Evolutionary conservation across 2,329 filamentous ascomycete species (phyloP), one percentile per base, ranked within the genome.

Genomic region (Cladophialophora exuberans): DNA sequence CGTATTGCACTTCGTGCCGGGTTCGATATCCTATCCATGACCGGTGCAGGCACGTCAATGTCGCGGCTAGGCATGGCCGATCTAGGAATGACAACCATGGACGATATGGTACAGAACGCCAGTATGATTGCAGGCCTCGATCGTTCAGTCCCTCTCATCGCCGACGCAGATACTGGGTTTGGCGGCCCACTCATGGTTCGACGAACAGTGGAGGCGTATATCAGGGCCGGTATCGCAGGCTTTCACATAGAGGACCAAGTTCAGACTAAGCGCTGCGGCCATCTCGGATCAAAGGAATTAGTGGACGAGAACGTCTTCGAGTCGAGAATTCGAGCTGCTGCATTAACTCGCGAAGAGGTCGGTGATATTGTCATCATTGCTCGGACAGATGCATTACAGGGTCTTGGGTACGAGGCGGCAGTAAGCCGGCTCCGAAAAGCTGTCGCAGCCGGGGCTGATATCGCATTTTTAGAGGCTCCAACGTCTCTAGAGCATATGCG

Each of bases 201-300:
- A 10, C 73, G 77, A 13, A 79, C 78, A 3, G 75, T 78, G 4
- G 69, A 73, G 22, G 70, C 76, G 44, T 82, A 82, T 67, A 74
- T 76, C 20, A 74, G 76, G 41, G 73, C 79, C 2, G 80, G 80
- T 20, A 77, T 83, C 2, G 81, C 81, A 1, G 81, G 72, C 6
- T 72, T 83, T 38, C 81, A 83, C 64, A 76, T 83, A 60, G 81
- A 84, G 66, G 81, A 83, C 65, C 70, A 76, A 38, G 46, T 49
- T 23, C 44, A 55, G 48, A 13, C 68, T 11, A 75, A 75, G 53
- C 68, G 72, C 15, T 75, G 73, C 54, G 72, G 73, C 1, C 72
- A 75, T 47, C 67, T 75, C 0, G 66, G 63, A 2, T 72, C 71
- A 28, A 75, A 75, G 57, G 65, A 70, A 33, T 67, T 75, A 5